Conservation (phyloP, 2,329 filamentous ascomycete species). For the Keithomyces neogunnii region DNA sequence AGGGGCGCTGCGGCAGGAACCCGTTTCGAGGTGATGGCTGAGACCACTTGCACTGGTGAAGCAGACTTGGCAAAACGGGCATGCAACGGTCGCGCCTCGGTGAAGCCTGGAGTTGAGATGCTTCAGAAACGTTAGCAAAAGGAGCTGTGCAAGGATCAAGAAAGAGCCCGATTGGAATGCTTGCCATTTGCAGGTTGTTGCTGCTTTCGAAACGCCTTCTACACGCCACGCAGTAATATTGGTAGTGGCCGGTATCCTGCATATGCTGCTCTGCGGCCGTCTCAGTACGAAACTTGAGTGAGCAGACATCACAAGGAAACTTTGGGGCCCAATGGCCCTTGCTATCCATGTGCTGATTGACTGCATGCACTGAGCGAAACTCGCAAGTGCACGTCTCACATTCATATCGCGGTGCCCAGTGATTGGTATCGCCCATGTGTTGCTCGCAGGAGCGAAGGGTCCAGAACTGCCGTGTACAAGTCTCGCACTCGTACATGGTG, state of each 20-base stretch:
- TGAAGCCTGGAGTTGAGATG: constrained; percentile 47
- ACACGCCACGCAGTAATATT: constrained; percentile 27
- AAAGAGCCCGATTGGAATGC: neutral
- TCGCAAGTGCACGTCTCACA: constrained; percentile 19
- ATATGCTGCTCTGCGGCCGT: constrained; percentile 7
- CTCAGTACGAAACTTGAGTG: constrained; percentile 15
- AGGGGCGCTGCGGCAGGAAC: constrained; percentile 37
- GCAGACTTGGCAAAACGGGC: constrained; percentile 42
- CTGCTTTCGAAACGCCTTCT: constrained; percentile 20
- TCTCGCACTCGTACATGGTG: too few relatives aligned
- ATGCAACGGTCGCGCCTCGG: constrained; percentile 32
- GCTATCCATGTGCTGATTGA: constrained; percentile 20
- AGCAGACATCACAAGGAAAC: constrained; percentile 15
- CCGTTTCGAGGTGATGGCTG: constrained; percentile 44
- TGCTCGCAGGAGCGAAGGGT: too few relatives aligned
- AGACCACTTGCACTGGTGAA: constrained; percentile 45
- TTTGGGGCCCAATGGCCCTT: constrained; percentile 17
- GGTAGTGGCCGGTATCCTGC: constrained; percentile 18
- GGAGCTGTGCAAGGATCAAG: neutral
- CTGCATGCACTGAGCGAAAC: constrained; percentile 15
- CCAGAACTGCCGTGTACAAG: too few relatives aligned
- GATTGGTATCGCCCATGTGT: constrained; percentile 12
- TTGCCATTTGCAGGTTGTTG: constrained; percentile 24
- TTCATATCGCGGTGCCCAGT: constrained; percentile 16
- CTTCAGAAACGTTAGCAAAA: constrained; percentile 22